Evolutionary conservation across 1,139 yeast species (phyloP), one percentile per base, ranked within the genome.

Genomic region (Eremothecium coryli): DNA sequence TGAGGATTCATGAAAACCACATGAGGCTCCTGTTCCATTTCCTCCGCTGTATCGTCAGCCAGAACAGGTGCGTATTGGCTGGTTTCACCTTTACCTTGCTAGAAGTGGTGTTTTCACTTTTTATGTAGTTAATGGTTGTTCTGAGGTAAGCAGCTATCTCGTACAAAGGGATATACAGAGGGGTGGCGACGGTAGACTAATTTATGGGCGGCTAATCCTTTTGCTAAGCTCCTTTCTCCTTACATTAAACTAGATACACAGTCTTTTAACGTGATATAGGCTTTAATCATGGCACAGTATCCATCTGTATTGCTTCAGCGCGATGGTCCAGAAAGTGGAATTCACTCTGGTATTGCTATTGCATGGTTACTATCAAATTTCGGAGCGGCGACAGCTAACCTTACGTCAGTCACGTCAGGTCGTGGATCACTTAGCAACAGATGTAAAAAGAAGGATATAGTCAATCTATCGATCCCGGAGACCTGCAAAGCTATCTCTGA

Each of bases 381-480:
- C n/a, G 50, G 49, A 10, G 32, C 32, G 9, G 26, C 44, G 16
- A 33, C 28, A 11, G 30, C 22, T 4, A 27, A 20, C 12, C 12
- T 27, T 11, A 18, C 24, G 13, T 23, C 18, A 4, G 37, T 21
- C 18, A 7, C 23, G 6, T 13, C 15, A n/a, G 29, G 36, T 13
- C 16, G 21, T 22, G 17, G 36, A 15, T 32, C 32, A n/a, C 18
- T 26, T 1, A 21, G 49, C 12, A n/a, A n/a, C 9, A 27, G 14
- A 18, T 27, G 30, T 18, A 52, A 43, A 30, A 53, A 48, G 30
- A 49, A 42, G 31, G 58, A 54, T 33, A 55, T 55, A n/a, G 26
- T 54, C 3, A 45, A 43, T 12, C 46, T 55, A 7, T 53, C 53
- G 2, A 54, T 55, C 6, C 56, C 59, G 2, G 38, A 44, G 14